These are phyloP conservation scores for Carex arenaria DNA, from an alignment of 202 grass and related monocot species.

Conservation along the genomic window DNA sequence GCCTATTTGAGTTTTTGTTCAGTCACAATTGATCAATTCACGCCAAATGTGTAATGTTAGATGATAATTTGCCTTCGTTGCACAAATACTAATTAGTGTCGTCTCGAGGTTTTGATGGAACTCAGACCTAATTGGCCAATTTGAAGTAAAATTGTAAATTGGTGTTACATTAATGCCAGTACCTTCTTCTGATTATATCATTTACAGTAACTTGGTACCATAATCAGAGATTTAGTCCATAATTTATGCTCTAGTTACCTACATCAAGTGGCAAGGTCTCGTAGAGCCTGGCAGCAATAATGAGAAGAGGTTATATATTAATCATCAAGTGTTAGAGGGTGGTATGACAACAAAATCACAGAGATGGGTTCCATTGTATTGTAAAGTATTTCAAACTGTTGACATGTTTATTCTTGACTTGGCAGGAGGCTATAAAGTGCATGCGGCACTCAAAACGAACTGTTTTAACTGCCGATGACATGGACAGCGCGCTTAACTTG, in stretches of 20 bases:
- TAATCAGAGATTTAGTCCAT: not conserved
- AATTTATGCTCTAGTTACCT: not conserved
- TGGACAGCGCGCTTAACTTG: slow-evolving; percentile 84
- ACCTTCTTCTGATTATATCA: not conserved
- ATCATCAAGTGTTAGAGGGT: not conserved
- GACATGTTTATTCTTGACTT: not conserved
- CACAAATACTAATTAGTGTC: not conserved
- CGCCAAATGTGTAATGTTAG: not conserved
- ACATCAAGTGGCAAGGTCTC: not conserved
- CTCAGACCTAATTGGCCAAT: not conserved
- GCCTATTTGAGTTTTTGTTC: not conserved
- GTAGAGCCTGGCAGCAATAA: not conserved
- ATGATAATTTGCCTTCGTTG: not conserved
- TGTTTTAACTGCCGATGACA: slow-evolving; percentile 71
- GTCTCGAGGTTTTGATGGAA: not conserved
- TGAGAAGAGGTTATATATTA: not conserved
- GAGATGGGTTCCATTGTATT: not conserved
- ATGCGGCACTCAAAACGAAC: slow-evolving; percentile 93
- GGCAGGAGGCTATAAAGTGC: slow-evolving; percentile 91
- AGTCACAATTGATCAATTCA: not conserved
- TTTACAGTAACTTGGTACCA: not conserved
- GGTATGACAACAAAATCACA: not conserved
- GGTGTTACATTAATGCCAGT: not conserved
- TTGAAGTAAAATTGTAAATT: not conserved
- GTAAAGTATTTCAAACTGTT: not conserved